These are phyloP conservation scores for Phialophora chinensis DNA, from an alignment of 2,329 filamentous ascomycete species.

Conservation along the genomic window DNA sequence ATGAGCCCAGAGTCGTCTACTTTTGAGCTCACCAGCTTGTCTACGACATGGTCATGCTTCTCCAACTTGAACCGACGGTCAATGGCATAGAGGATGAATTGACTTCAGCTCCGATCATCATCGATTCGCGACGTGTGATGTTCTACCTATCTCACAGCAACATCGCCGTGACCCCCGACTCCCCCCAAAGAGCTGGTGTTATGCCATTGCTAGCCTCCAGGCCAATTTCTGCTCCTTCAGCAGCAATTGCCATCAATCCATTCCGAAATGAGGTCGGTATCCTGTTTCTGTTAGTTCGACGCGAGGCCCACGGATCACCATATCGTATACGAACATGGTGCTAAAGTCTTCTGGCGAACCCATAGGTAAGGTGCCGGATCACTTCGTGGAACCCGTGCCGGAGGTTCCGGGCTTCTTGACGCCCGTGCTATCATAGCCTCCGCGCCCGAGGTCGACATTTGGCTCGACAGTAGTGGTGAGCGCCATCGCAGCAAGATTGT, in stretches of 20 bases:
- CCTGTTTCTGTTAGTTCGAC: neutral
- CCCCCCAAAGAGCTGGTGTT: neutral
- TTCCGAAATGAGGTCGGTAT: neutral
- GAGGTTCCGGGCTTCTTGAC: neutral
- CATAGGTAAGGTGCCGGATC: neutral
- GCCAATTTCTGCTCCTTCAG: neutral
- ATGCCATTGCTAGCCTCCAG: neutral
- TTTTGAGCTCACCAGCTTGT: neutral
- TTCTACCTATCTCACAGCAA: neutral
- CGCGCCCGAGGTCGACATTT: slow-evolving; percentile 6
- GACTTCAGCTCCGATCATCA: neutral
- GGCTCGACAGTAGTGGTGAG: neutral
- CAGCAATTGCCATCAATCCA: neutral
- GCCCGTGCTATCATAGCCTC: slow-evolving; percentile 7
- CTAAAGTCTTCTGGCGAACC: neutral
- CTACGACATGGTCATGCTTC: neutral
- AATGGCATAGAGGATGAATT: neutral
- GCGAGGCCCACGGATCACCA: neutral
- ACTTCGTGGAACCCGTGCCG: slow-evolving; percentile 2
- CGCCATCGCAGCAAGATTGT: neutral
- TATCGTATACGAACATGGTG: neutral
- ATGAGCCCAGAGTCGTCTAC: slow-evolving; percentile 14
- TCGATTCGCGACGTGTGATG: neutral
- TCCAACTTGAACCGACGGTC: too few relatives aligned
- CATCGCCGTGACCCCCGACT: neutral